A percentile compares a stretch with the other conserved stretches of the same genome.
Evolutionary conservation across 352 stramenopile genomes (phyloP).

Genomic region (Phytophthora litchii): DNA sequence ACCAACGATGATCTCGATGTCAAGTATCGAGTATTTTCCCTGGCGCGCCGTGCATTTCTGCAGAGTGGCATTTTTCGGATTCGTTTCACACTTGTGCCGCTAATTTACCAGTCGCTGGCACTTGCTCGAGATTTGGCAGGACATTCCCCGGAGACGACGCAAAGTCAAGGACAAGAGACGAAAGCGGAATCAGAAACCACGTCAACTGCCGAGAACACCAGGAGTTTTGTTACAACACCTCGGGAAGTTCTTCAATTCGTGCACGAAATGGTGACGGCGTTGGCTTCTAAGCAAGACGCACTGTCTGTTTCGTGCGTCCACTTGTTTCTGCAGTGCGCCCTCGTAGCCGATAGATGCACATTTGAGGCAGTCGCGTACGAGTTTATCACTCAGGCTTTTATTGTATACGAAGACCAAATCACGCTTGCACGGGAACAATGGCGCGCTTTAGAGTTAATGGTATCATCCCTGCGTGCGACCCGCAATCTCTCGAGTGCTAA

Average conservation of each 20-base stretch:
- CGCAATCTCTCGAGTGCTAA: constrained; percentile 84
- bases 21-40: constrained; percentile 62
- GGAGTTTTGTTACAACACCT: constrained; percentile 54
- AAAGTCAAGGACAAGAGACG: constrained; percentile 24
- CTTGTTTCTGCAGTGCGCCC: constrained; percentile 94
- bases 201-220: neutral
- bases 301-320: constrained; percentile 86
- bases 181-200: constrained; percentile 7
- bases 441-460: constrained; percentile 89
- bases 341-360: constrained; percentile 80
- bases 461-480: constrained; percentile 87
- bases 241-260: constrained; percentile 97
- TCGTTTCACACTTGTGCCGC: constrained; percentile 90
- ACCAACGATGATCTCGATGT: constrained; percentile 71
- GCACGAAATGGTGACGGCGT: constrained; percentile 95
- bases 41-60: constrained; percentile 75
- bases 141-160: constrained; percentile 15
- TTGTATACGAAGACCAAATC: constrained; percentile 97
- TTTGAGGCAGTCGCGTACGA: constrained; percentile 97
- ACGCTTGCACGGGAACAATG: constrained; percentile 91
- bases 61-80: constrained; percentile 91
- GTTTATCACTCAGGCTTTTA: constrained; percentile 95
- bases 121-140: constrained; percentile 67
- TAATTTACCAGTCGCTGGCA: constrained; percentile 92
- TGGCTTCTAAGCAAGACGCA: constrained; percentile 84